Conservation (phyloP, 768 basidiomycete genomes). For the Rhodotorula sphaerocarpa region DNA sequence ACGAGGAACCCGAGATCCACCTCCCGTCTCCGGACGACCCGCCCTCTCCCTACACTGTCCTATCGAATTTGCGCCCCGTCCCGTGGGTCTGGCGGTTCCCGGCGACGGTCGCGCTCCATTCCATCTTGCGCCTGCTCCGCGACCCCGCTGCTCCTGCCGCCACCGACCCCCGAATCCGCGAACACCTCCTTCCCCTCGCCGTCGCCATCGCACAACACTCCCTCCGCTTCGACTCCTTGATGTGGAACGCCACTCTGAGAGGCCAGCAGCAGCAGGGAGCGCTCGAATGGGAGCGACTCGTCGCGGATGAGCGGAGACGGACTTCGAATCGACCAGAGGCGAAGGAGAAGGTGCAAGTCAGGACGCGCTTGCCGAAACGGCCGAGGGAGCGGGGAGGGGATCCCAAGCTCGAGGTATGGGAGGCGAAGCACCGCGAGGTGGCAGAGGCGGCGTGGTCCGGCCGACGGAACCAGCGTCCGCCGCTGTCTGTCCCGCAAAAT, state of each 20-base stretch:
- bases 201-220: slow-evolving; percentile 19
- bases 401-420: neutral
- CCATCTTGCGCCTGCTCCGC: slow-evolving; percentile 15
- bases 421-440: neutral
- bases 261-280: neutral
- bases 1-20: slow-evolving; percentile 7
- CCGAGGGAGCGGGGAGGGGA: neutral
- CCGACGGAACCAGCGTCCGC: too few relatives aligned
- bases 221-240: slow-evolving; percentile 21
- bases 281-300: slow-evolving; percentile 9
- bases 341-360: neutral
- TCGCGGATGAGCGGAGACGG: neutral
- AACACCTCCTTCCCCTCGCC: slow-evolving; percentile 25
- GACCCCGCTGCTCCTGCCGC: neutral
- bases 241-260: slow-evolving; percentile 14
- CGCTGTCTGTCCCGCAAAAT: too few relatives aligned
- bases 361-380: neutral
- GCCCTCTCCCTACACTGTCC: neutral
- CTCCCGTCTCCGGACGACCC: neutral
- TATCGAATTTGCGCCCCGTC: slow-evolving; percentile 11
- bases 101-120: slow-evolving; percentile 18
- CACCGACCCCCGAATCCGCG: neutral
- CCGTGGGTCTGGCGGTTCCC: slow-evolving; percentile 31
- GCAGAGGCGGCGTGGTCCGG: neutral
- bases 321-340: neutral